A percentile compares a stretch with the other conserved stretches of the same genome.
These are phyloP conservation scores for Manihot esculenta DNA, from an alignment of 441 rosid species.

Conservation along the genomic window DNA sequence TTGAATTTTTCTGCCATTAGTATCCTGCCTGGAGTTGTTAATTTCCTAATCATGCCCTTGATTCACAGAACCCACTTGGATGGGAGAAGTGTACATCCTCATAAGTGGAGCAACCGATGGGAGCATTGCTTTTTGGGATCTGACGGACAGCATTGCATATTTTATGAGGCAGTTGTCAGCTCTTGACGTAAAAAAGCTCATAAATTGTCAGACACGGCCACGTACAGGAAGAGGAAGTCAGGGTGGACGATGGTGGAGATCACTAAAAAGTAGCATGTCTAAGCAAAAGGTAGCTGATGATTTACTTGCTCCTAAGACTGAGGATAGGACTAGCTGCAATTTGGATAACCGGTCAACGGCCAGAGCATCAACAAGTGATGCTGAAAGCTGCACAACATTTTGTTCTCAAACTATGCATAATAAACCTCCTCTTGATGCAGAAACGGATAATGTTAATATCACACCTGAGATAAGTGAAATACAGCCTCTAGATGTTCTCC, in stretches of 20 bases:
- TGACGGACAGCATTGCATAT: constrained; percentile 62
- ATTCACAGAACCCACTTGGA: constrained; percentile 41
- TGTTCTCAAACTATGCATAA: constrained; percentile 28
- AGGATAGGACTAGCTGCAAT: constrained; percentile 22
- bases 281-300: constrained; percentile 30
- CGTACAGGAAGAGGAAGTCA: constrained; percentile 98
- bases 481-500: constrained; percentile 55
- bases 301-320: constrained; percentile 22
- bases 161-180: constrained; percentile 59
- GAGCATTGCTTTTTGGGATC: constrained; percentile 88
- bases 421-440: constrained; percentile 29
- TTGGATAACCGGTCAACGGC: constrained; percentile 20
- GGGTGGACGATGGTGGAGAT: constrained; percentile 90
- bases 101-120: constrained; percentile 97
- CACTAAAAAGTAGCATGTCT: constrained; percentile 30
- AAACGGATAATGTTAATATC: constrained; percentile 31
- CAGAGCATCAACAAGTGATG: constrained; percentile 24
- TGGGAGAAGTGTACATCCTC: constrained; percentile 55
- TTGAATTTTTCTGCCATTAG: not conserved
- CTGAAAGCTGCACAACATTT: constrained; percentile 17
- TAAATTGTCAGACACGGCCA: constrained; percentile 73
- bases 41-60: constrained; percentile 13
- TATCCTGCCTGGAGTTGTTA: constrained; percentile 13
- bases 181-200: constrained; percentile 52
- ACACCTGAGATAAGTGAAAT: constrained; percentile 49